Evolutionary conservation across 2,329 filamentous ascomycete species (phyloP).

Genomic region (Zalaria sp.): DNA sequence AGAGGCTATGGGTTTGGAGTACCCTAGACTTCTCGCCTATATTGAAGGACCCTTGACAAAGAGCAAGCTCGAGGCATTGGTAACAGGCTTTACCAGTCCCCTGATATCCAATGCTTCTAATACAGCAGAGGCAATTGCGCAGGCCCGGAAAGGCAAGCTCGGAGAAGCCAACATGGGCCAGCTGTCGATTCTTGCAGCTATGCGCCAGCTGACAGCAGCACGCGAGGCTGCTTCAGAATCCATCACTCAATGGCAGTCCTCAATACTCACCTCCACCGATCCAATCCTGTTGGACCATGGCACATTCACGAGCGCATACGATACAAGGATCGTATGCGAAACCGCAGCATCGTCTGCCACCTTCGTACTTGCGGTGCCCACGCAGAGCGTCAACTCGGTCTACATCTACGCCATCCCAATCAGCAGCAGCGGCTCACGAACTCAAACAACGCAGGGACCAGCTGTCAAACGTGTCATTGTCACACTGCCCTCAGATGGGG

Average conservation of each 20-base stretch:
- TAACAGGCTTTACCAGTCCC: neutral
- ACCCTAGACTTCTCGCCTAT: slow-evolving; percentile 59
- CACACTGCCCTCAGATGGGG: neutral
- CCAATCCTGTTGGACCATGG: neutral
- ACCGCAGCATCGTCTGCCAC: neutral
- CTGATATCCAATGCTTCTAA: neutral
- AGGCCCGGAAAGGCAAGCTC: neutral
- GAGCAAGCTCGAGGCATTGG: slow-evolving; percentile 39
- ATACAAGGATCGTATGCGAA: neutral
- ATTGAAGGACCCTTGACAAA: slow-evolving; percentile 55
- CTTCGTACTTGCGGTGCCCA: neutral
- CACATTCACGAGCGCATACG: neutral
- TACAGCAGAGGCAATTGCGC: neutral
- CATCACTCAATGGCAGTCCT: slow-evolving; percentile 1
- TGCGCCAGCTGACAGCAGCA: neutral
- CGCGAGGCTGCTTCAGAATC: slow-evolving; percentile 1
- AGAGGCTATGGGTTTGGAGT: slow-evolving; percentile 58
- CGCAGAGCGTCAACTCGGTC: neutral
- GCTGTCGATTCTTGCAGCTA: neutral
- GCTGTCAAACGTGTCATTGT: neutral
- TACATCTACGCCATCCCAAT: neutral
- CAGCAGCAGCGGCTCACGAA: too few relatives aligned
- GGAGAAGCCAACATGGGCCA: neutral
- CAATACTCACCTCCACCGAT: neutral
- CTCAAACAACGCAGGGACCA: neutral